phyloP scores from a whole-genome alignment of 106 monocot genomes.

The Dactylorhiza incarnata region DNA sequence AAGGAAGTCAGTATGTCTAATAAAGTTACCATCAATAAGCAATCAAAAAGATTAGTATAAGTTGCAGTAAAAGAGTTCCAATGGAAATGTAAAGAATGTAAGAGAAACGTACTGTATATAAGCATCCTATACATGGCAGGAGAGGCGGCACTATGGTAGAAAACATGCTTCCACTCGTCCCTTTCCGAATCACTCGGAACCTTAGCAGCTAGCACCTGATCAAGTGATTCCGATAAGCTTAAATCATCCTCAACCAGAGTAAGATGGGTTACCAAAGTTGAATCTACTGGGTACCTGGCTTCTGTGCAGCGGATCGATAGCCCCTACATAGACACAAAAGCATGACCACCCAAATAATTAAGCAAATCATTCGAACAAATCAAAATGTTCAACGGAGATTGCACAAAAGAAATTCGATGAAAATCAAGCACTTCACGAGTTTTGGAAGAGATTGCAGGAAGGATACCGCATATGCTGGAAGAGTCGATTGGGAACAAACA shows the following conservation, averaged over 20 bases:
- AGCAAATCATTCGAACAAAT: background rate
- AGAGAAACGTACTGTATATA: slow-evolving; percentile 45
- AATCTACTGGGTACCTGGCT: slow-evolving; percentile 30
- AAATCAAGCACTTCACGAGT: background rate
- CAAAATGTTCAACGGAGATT: background rate
- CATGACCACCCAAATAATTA: background rate
- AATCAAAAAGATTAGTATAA: background rate
- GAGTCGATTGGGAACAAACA: slow-evolving; percentile 74
- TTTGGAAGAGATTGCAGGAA: background rate
- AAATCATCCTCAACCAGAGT: background rate
- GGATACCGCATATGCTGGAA: slow-evolving; percentile 37
- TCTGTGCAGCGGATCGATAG: slow-evolving; percentile 29
- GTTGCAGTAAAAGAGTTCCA: background rate
- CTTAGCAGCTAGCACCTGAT: slow-evolving; percentile 34
- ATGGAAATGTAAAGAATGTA: background rate
- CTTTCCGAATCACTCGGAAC: slow-evolving; percentile 33
- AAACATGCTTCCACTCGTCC: slow-evolving; percentile 31
- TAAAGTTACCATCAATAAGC: background rate
- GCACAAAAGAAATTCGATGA: background rate
- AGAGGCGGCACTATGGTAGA: slow-evolving; percentile 71
- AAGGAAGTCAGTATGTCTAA: background rate
- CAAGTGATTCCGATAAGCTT: background rate
- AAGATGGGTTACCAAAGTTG: background rate
- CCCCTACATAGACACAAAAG: slow-evolving; percentile 23
- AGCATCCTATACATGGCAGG: slow-evolving; percentile 62